Base-by-base conservation (phyloP, 257 asterid genomes). In the Solanum paucissectum region DNA sequence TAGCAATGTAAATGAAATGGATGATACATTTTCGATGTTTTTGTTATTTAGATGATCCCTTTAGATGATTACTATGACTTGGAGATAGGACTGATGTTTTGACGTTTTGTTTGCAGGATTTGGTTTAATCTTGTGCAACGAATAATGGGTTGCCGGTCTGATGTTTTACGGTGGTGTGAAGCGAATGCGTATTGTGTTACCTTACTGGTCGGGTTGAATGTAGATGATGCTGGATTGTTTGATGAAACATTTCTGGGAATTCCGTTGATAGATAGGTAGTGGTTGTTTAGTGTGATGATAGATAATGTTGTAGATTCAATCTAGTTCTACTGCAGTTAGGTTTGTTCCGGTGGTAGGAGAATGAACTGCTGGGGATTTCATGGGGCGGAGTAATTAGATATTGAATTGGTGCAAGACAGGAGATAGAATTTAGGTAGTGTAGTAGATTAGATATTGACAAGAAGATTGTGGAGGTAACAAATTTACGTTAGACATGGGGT, bases 401-500 rank as follows among this genome's bases (percentile, higher is more conserved):
- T 68, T 71, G 62, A 42, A 68, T 64, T 60, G 23, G 20, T 85
- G 36, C 29, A 40, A 66, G 83, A 29, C 38, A 38, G 38, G 88
- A 29, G 34, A 25, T 46, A 71, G 27, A 71, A 37, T 32, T 49
- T 86, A 46, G 46, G 25, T 86, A 86, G 79, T 46, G 79, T 46
- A 71, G 55, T 71, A 37, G 88, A 71, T 86, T 42, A 44, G 71
- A 25, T 32, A 86, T 81, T 68, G 88, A 58, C 14, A 11, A 71
- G 76, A 29, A 83, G 87, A 42, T 85, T 69, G 85, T 34, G 87
- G 64, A 74, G 62, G 69, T 46, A 81, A 49, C 68, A 23, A 71
- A 49, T 46, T 87, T 36, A 12, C 25, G 62, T 90, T 66, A 89
- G 87, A 66, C 89, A 95, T 95, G 98, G 98, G 98, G 33, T 92